Conservation (phyloP, 2,329 filamentous ascomycete genomes). For the Sordariomycetes sp. region DNA sequence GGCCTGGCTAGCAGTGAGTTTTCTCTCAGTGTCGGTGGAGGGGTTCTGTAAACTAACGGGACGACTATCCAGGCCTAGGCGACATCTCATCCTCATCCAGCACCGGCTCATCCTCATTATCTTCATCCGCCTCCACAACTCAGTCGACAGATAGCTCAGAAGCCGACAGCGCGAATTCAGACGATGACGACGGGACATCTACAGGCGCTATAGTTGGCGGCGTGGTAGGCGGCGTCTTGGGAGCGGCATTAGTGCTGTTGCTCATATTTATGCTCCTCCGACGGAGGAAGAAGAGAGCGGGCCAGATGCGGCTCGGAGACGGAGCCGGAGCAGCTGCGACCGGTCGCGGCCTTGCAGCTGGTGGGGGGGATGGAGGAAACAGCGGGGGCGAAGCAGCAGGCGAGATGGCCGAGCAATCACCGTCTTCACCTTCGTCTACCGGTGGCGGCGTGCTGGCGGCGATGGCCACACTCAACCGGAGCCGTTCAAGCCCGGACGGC, state of each 20-base stretch:
- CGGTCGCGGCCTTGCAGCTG: constrained; percentile 16
- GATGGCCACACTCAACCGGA: constrained; percentile 26
- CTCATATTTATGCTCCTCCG: constrained; percentile 41
- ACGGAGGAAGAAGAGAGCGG: constrained; percentile 41
- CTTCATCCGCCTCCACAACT: not conserved
- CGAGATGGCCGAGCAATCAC: constrained; percentile 35
- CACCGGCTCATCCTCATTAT: not conserved
- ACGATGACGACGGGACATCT: constrained; percentile 9
- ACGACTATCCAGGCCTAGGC: not conserved
- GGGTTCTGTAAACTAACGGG: too few relatives aligned
- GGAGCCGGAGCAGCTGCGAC: constrained; percentile 14
- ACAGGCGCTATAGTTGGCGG: constrained; percentile 35
- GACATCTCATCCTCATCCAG: not conserved
- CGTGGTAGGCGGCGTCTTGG: constrained; percentile 47
- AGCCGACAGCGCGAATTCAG: constrained; percentile 11
- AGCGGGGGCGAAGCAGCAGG: constrained; percentile 10
- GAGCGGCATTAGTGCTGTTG: constrained; percentile 43
- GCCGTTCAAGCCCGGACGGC: constrained; percentile 14
- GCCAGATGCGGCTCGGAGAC: constrained; percentile 31
- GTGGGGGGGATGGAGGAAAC: constrained; percentile 11
- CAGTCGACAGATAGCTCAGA: not conserved
- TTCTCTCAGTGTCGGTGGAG: too few relatives aligned
- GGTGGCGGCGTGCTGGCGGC: constrained; percentile 38
- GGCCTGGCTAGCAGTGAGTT: too few relatives aligned
- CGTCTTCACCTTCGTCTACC: constrained; percentile 22